These are phyloP conservation scores for Talaromyces sp. DNA, from an alignment of 2,329 filamentous ascomycete genomes.

Conservation along the genomic window DNA sequence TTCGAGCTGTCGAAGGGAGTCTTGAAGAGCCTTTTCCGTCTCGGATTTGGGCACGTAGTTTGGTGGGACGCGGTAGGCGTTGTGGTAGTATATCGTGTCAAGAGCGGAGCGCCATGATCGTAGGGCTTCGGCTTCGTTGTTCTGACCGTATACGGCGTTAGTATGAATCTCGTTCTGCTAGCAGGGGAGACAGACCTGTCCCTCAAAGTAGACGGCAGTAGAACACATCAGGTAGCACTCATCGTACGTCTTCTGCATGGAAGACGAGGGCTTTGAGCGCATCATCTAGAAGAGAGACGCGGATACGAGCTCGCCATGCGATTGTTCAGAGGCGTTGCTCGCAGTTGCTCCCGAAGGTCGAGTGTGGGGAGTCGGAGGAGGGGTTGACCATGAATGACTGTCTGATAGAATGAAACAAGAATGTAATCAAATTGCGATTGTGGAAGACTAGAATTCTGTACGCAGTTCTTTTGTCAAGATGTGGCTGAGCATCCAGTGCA, in stretches of 20 bases:
- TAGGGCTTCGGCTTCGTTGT: constrained; percentile 86
- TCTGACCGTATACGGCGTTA: constrained; percentile 51
- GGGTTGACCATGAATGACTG: constrained; percentile 2
- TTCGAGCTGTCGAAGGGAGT: constrained; percentile 79
- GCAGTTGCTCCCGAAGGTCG: background rate
- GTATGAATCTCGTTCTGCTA: background rate
- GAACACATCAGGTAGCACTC: constrained; percentile 94
- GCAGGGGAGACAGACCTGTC: constrained; percentile 64
- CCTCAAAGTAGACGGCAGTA: constrained; percentile 93
- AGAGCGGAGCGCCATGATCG: constrained; percentile 87
- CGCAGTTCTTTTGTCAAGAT: background rate
- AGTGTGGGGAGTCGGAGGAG: background rate
- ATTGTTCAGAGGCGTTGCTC: constrained; percentile 4
- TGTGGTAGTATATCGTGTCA: constrained; percentile 83
- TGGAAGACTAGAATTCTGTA: no score
- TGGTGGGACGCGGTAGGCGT: constrained; percentile 69
- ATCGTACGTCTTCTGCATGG: constrained; percentile 95
- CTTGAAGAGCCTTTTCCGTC: constrained; percentile 77
- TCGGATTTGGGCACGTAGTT: constrained; percentile 71
- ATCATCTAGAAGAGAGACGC: constrained; percentile 43
- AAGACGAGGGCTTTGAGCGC: constrained; percentile 62
- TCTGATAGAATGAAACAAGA: background rate
- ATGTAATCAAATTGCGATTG: background rate
- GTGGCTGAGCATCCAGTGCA: background rate
- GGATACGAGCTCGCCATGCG: constrained; percentile 27